Evolutionary conservation across 345 rosid genomes (phyloP).

Genomic region (Carallia pectinifolia): DNA sequence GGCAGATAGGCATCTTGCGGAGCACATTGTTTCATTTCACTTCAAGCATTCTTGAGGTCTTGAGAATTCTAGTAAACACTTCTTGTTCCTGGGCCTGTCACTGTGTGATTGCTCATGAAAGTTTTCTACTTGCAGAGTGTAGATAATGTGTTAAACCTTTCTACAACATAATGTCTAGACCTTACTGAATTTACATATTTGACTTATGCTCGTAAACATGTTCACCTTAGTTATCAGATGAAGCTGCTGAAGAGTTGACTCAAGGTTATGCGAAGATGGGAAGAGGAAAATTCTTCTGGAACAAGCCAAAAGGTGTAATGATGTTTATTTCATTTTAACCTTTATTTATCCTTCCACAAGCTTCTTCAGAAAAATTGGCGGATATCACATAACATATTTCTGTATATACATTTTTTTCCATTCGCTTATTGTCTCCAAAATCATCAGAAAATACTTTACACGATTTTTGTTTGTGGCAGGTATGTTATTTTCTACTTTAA

Average conservation of each 20-base stretch:
- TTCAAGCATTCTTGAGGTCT: too few relatives aligned
- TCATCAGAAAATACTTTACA: too few relatives aligned
- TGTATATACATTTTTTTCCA: too few relatives aligned
- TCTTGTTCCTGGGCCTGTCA: constrained; percentile 26
- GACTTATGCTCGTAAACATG: constrained; percentile 80
- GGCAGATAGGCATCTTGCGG: constrained; percentile 86
- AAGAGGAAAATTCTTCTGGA: constrained; percentile 85
- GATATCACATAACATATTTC: too few relatives aligned
- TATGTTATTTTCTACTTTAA: too few relatives aligned
- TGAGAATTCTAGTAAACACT: too few relatives aligned
- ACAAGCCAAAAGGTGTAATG: constrained; percentile 73
- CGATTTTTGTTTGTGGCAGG: too few relatives aligned
- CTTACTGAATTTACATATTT: constrained; percentile 66
- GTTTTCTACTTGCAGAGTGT: constrained; percentile 51
- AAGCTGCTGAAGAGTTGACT: constrained; percentile 90
- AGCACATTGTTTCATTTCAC: constrained; percentile 38
- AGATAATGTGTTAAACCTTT: constrained; percentile 1
- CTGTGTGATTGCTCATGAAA: background rate
- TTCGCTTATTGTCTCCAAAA: too few relatives aligned
- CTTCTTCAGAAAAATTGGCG: background rate
- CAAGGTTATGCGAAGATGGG: constrained; percentile 87
- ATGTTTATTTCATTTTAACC: background rate
- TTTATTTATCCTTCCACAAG: background rate
- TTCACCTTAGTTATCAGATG: constrained; percentile 88
- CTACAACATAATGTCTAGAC: constrained; percentile 60